Evolutionary conservation across 345 rosid species (phyloP).

Genomic region (Cardamine resedifolia): DNA sequence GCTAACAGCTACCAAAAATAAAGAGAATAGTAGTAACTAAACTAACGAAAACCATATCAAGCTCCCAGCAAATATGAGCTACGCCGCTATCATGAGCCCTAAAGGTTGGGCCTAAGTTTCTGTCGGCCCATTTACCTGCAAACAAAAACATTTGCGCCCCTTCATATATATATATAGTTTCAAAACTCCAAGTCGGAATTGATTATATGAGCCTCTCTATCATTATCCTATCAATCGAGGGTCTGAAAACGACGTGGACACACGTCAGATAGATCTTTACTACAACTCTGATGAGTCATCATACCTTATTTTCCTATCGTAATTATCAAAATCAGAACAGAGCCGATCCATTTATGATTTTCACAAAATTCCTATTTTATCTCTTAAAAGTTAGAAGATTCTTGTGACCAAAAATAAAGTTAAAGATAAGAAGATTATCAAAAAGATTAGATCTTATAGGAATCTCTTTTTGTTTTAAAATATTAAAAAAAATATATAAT

Average conservation of each 20-base stretch:
- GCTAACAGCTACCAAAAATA: too few species aligned
- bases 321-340: background rate
- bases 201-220: slow-evolving; percentile 16
- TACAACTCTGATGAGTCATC: slow-evolving; percentile 28
- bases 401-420: background rate
- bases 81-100: background rate
- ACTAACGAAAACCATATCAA: too few species aligned
- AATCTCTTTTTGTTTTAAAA: background rate
- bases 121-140: background rate
- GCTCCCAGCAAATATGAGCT: too few species aligned
- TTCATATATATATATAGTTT: slow-evolving; percentile 4
- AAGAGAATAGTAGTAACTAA: too few species aligned
- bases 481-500: too few species aligned
- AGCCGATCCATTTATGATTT: slow-evolving; percentile 3
- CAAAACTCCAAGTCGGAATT: background rate
- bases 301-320: background rate
- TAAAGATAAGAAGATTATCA: background rate
- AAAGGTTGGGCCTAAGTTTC: background rate
- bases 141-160: background rate
- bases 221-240: slow-evolving; percentile 28
- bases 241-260: slow-evolving; percentile 32
- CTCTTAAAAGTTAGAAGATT: background rate
- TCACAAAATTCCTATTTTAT: background rate
- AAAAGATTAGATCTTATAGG: background rate
- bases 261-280: slow-evolving; percentile 22